A percentile compares a stretch with the other conserved stretches of the same genome.
Evolutionary conservation across 208 protist species (phyloP).

Genomic region (Tetramitus jugosus): DNA sequence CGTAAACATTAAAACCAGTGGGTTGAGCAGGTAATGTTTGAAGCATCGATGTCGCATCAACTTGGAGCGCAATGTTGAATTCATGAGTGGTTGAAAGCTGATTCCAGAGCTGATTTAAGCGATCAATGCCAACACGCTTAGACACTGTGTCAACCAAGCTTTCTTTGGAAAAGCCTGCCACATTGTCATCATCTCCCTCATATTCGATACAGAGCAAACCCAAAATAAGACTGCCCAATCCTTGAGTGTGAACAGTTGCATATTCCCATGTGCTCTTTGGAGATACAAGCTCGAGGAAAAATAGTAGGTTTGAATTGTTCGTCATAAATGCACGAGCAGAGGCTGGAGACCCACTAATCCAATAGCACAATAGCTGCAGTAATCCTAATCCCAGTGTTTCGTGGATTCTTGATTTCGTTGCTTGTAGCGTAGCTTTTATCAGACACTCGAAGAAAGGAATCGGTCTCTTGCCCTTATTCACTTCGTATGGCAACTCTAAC

Average conservation of each 20-base stretch:
- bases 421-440: background rate
- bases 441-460: conserved; percentile 4
- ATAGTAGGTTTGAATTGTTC: background rate
- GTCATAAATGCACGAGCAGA: background rate
- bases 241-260: background rate
- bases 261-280: background rate
- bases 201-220: background rate
- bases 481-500: conserved; percentile 17
- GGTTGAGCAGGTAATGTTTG: too few relatives aligned
- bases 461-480: too few relatives aligned
- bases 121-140: background rate
- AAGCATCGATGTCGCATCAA: too few relatives aligned
- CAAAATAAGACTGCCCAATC: background rate
- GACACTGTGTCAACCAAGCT: background rate
- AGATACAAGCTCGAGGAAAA: background rate
- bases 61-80: too few relatives aligned
- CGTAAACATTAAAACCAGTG: too few relatives aligned
- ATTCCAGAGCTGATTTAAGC: background rate
- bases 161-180: background rate
- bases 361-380: conserved; percentile 5
- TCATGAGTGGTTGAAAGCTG: too few relatives aligned
- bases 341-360: background rate
- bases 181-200: background rate
- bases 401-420: background rate
- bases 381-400: background rate